Evolutionary conservation across 2,329 filamentous ascomycete species (phyloP).

Genomic region (Phaeosphaeriaceae sp.): DNA sequence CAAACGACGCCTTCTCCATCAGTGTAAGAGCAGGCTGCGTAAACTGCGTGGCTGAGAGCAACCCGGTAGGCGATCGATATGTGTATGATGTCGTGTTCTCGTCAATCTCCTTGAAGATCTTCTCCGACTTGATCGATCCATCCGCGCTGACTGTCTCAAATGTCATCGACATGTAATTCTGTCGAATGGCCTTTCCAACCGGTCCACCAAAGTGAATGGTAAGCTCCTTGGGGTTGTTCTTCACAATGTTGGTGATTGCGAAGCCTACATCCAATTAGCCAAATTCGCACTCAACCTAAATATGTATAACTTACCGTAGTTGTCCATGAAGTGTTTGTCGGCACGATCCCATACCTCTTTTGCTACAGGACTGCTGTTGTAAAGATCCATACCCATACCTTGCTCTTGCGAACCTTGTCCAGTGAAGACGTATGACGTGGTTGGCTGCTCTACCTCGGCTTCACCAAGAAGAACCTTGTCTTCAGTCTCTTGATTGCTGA

Average conservation of each 20-base stretch:
- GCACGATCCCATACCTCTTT: constrained; percentile 92
- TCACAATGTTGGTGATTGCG: constrained; percentile 97
- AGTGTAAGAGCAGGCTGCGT: constrained; percentile 96
- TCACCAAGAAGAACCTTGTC: constrained; percentile 96
- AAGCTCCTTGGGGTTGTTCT: constrained; percentile 98
- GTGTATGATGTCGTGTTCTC: constrained; percentile 96
- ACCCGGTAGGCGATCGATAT: constrained; percentile 90
- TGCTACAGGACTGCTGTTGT: constrained; percentile 89
- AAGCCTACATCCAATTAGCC: constrained; percentile 66
- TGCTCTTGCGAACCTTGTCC: constrained; percentile 98
- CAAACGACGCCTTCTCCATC: constrained; percentile 99
- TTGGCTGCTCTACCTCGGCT: constrained; percentile 96
- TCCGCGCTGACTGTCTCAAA: constrained; percentile 97
- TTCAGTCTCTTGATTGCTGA: constrained; percentile 91
- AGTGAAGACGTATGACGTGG: constrained; percentile 96
- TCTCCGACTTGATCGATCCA: constrained; percentile 94
- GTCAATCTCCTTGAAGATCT: constrained; percentile 98
- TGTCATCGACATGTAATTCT: constrained; percentile 99
- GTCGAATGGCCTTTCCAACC: constrained; percentile 93
- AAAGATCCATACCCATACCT: constrained; percentile 99
- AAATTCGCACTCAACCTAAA: neutral
- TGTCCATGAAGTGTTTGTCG: constrained; percentile 97
- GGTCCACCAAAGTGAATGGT: constrained; percentile 98
- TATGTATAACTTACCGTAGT: constrained; percentile 76
- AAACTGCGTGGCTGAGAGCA: constrained; percentile 97